Percentiles rank a stretch among this genome's conserved stretches.
Conservation (phyloP, 179 eudicot species). For the Camellia oleifera region DNA sequence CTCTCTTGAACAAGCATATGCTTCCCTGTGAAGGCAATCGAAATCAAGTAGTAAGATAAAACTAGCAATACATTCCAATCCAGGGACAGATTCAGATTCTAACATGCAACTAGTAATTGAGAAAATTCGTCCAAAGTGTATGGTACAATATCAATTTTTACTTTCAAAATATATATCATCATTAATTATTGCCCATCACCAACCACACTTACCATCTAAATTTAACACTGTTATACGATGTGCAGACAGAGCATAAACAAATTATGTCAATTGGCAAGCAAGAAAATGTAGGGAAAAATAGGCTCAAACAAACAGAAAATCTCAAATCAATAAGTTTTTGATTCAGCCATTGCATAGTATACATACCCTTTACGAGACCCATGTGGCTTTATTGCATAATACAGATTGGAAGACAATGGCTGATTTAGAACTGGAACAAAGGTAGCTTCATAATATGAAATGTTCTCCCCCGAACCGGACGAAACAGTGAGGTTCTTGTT, state of each 20-base stretch:
- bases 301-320: not conserved
- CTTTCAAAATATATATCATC: too few relatives aligned
- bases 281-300: too few relatives aligned
- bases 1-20: constrained; percentile 53
- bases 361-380: constrained; percentile 61
- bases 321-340: not conserved
- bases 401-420: constrained; percentile 54
- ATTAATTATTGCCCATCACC: too few relatives aligned
- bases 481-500: constrained; percentile 49
- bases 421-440: constrained; percentile 60
- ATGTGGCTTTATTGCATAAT: constrained; percentile 57
- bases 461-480: constrained; percentile 9
- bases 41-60: not conserved
- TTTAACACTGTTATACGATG: too few relatives aligned
- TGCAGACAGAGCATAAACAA: too few relatives aligned
- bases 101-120: too few relatives aligned
- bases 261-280: too few relatives aligned
- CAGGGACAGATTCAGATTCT: too few relatives aligned
- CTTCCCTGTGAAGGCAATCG: constrained; percentile 33
- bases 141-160: too few relatives aligned
- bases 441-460: constrained; percentile 25
- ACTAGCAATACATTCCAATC: not conserved
- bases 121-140: too few relatives aligned
- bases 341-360: not conserved
- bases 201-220: too few relatives aligned